A percentile compares a stretch with the other conserved stretches of the same genome.
These are phyloP conservation scores for Penicillium argentinense DNA, from an alignment of 495 filamentous ascomycete genomes.

Conservation along the genomic window DNA sequence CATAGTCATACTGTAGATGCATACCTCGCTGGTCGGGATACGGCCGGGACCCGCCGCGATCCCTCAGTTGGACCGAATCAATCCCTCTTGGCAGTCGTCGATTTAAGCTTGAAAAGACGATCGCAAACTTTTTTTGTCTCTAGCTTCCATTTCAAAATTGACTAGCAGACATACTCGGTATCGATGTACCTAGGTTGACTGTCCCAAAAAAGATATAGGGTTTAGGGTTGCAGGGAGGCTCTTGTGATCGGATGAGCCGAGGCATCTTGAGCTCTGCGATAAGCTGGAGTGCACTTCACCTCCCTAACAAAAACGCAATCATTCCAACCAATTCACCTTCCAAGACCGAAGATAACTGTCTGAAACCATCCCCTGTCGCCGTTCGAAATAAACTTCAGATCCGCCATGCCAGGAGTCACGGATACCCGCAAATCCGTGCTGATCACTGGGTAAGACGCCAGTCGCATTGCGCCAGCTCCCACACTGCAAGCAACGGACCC, in stretches of 20 bases:
- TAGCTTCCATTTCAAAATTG: neutral
- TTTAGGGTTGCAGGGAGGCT: conserved; percentile 12
- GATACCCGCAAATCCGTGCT: conserved; percentile 44
- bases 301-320: neutral
- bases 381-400: too few relatives aligned
- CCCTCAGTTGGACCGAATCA: too few relatives aligned
- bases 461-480: neutral
- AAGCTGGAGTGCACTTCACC: neutral
- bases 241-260: conserved; percentile 12
- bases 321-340: neutral
- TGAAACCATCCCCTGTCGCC: too few relatives aligned
- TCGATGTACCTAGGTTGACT: neutral
- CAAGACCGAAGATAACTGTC: too few relatives aligned
- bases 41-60: too few relatives aligned
- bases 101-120: neutral
- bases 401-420: conserved; percentile 22
- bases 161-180: neutral
- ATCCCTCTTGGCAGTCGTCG: too few relatives aligned
- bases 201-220: conserved; percentile 19
- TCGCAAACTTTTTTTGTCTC: neutral
- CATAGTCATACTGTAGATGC: too few relatives aligned
- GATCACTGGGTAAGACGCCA: conserved; percentile 46
- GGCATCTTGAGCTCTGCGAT: conserved; percentile 8
- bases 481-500: neutral
- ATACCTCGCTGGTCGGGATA: too few relatives aligned